Evolutionary conservation across 148 eudicot species (phyloP).

Genomic region (Chenopodium berlandieri): DNA sequence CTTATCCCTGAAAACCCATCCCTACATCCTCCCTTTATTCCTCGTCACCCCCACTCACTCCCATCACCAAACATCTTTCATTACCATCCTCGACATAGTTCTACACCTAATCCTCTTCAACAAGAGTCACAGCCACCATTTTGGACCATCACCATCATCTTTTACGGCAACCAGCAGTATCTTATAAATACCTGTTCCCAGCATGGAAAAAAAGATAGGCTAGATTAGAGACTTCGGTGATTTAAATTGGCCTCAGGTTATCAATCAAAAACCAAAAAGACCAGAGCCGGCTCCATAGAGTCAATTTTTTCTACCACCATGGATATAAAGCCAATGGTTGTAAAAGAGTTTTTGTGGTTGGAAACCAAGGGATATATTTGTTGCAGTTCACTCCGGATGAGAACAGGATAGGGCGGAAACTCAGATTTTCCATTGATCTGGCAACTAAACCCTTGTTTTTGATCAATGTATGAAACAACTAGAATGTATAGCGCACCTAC

Average conservation of each 20-base stretch:
- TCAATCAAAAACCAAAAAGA: neutral
- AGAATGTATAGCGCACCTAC: too few relatives aligned
- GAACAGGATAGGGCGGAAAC: neutral
- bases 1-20: too few relatives aligned
- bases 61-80: neutral
- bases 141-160: neutral
- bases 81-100: neutral
- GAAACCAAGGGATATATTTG: neutral
- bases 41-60: neutral
- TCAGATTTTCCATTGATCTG: neutral
- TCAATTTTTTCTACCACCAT: neutral
- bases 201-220: neutral
- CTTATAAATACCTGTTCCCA: neutral
- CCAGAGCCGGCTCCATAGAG: neutral
- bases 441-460: neutral
- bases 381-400: neutral
- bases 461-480: too few relatives aligned
- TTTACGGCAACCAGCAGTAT: neutral
- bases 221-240: neutral
- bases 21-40: neutral
- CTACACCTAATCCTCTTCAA: neutral
- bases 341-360: neutral
- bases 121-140: neutral
- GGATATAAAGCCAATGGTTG: too few relatives aligned
- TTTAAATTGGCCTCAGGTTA: neutral